Conservation (phyloP, 345 rosid genomes). For the Fremontodendron californicum region DNA sequence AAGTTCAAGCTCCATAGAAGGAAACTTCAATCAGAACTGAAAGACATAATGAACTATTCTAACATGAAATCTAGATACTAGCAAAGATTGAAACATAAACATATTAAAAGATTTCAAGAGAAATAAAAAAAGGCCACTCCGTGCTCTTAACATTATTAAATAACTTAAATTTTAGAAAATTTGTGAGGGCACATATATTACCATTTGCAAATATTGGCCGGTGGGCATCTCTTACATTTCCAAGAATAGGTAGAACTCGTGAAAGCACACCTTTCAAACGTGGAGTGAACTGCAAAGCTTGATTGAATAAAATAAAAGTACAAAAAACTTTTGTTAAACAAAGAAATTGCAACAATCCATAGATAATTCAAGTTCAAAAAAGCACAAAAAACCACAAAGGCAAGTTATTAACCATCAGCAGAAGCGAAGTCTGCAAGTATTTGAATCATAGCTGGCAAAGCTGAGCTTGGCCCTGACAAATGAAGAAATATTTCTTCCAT, state of each 20-base stretch:
- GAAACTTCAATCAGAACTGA: background rate
- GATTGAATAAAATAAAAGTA: constrained; percentile 34
- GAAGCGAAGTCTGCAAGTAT: constrained; percentile 95
- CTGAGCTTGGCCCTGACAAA: constrained; percentile 64
- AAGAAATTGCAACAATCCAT: constrained; percentile 17
- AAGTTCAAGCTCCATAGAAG: constrained; percentile 1
- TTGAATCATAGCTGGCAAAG: constrained; percentile 93
- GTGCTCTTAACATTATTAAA: background rate
- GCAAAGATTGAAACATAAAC: background rate
- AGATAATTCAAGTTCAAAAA: constrained; percentile 1
- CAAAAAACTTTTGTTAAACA: constrained; percentile 31
- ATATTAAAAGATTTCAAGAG: constrained; percentile 13
- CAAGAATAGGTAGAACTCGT: constrained; percentile 82
- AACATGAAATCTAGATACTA: background rate
- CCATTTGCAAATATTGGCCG: constrained; percentile 95
- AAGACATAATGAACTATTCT: background rate
- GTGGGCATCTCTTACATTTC: constrained; percentile 81
- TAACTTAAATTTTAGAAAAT: background rate
- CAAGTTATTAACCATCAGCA: constrained; percentile 70
- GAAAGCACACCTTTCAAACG: constrained; percentile 84
- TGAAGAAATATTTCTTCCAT: constrained; percentile 91
- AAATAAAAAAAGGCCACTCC: background rate
- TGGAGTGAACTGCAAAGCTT: constrained; percentile 94
- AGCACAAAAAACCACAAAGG: constrained; percentile 20
- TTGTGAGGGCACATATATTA: constrained; percentile 18